Base-by-base conservation (phyloP, 768 basidiomycete genomes). In the Naganishia friedmannii region DNA sequence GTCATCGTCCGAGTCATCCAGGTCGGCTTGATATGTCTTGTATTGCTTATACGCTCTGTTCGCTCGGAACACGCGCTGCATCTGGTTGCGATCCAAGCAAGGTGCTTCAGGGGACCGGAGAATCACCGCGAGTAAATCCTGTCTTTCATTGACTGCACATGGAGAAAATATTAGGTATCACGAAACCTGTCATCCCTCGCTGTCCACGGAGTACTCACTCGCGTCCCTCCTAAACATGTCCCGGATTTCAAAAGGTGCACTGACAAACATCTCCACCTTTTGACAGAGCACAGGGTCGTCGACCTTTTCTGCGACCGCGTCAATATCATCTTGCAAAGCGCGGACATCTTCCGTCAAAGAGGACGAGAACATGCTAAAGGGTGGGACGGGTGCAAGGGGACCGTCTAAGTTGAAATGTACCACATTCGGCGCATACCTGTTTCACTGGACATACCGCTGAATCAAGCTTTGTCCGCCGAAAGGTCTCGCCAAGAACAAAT, bases 401-500 rank as follows among this genome's bases (percentile, higher is more conserved):
- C 53, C 21, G 46, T 23, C n/a, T n/a, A n/a, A n/a, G n/a, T n/a
- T n/a, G n/a, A n/a, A n/a, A n/a, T n/a, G n/a, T n/a, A n/a, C n/a
- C n/a, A n/a, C n/a, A n/a, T n/a, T n/a, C n/a, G n/a, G n/a, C n/a
- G n/a, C n/a, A n/a, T n/a, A 68, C 15, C 15, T 42, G 15, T 42
- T 42, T 15, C 42, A 2, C 28, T 13, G 48, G 72, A 63, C 83
- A 57, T 72, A 90, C 92, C 92, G 85, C 81, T 99, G 96, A 21
- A 98, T 84, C 29, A 99, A 84, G 79, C 91, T 93, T 71, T 88
- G 88, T 7, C 93, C 92, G 2, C 96, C 96, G 79, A 99, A 99
- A 2, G 96, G 96, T 77, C 94, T 89, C 0, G 96, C 96, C 21
- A 98, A 86, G 84, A 99, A 98, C 51, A 99, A 85, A 76, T 98